Evolutionary conservation across 1,139 yeast species (phyloP).

Genomic region (Taphrina flavorubra): DNA sequence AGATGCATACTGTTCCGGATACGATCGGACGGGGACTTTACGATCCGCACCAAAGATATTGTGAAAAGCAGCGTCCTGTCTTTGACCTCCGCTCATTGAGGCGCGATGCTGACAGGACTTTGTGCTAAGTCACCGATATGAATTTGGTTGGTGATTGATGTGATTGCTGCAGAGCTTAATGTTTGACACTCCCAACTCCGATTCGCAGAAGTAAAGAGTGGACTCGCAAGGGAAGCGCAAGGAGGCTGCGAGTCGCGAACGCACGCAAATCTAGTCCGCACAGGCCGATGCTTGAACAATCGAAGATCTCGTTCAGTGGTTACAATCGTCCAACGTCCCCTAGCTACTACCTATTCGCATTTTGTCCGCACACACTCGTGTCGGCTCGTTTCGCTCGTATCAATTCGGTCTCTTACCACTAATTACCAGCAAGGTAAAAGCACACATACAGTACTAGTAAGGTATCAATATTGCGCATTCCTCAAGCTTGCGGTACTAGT

Average conservation of each 20-base stretch:
- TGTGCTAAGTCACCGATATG: too few species aligned
- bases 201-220: neutral
- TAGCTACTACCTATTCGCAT: too few species aligned
- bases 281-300: too few species aligned
- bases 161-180: too few species aligned
- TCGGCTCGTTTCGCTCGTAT: slow-evolving; percentile 2
- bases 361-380: slow-evolving; percentile 12
- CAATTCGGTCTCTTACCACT: neutral
- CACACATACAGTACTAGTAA: too few species aligned
- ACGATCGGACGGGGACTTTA: slow-evolving; percentile 16
- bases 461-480: too few species aligned
- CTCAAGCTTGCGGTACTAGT: too few species aligned
- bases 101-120: slow-evolving; percentile 29
- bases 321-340: neutral
- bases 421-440: too few species aligned
- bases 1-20: slow-evolving; percentile 24
- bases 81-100: slow-evolving; percentile 30
- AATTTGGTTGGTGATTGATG: too few species aligned
- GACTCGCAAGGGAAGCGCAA: slow-evolving; percentile 4
- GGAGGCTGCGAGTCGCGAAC: neutral
- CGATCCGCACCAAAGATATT: slow-evolving; percentile 26
- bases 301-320: neutral
- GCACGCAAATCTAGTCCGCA: neutral
- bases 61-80: slow-evolving; percentile 33
- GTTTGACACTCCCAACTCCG: neutral